A percentile compares a stretch with the other conserved stretches of the same genome.
Conservation (phyloP, 129 eudicot genomes). For the Flaveria robusta region DNA sequence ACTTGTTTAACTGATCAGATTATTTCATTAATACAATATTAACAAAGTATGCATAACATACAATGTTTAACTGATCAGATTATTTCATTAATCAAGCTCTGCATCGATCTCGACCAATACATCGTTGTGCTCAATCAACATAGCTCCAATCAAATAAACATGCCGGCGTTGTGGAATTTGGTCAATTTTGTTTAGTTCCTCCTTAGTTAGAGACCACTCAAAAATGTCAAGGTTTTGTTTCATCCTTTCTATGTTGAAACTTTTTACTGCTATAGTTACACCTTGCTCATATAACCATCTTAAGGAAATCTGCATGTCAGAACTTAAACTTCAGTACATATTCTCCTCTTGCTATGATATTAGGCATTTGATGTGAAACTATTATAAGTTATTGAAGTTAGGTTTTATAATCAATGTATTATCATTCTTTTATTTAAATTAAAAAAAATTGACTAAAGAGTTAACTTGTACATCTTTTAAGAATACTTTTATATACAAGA, state of each 20-base stretch:
- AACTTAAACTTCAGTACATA: background rate
- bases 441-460: background rate
- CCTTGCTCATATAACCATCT: slow-evolving; percentile 46
- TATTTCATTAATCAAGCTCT: slow-evolving; percentile 27
- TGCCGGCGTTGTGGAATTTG: slow-evolving; percentile 44
- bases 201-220: slow-evolving; percentile 40
- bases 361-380: background rate
- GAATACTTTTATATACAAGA: background rate
- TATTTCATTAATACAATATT: background rate
- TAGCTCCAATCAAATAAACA: background rate
- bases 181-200: slow-evolving; percentile 33
- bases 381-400: too few species aligned
- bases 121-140: slow-evolving; percentile 37
- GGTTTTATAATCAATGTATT: too few species aligned
- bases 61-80: background rate
- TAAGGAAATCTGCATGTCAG: slow-evolving; percentile 35
- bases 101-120: slow-evolving; percentile 43
- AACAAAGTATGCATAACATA: background rate
- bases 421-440: too few species aligned
- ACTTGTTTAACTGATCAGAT: background rate
- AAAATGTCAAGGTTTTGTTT: slow-evolving; percentile 44
- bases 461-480: background rate
- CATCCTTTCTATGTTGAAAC: slow-evolving; percentile 58
- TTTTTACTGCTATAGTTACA: slow-evolving; percentile 44
- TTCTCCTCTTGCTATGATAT: too few species aligned